A percentile compares a stretch with the other conserved stretches of the same genome.
These are phyloP conservation scores for Mycena galopus DNA, from an alignment of 768 basidiomycete genomes.

Conservation along the genomic window DNA sequence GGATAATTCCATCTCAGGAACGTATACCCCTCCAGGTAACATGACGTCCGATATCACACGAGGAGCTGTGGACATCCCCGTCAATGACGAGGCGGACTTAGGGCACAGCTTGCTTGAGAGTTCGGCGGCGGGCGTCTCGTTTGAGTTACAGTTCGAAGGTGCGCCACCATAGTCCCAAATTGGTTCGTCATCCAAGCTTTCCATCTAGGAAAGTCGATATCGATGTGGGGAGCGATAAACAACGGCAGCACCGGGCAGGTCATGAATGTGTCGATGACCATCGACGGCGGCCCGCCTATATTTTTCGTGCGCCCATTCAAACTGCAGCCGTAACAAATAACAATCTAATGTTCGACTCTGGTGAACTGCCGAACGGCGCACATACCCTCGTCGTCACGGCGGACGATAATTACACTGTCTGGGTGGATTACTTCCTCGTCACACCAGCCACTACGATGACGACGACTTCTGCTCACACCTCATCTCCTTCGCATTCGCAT, in stretches of 20 bases:
- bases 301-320: not conserved
- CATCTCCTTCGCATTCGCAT: no score
- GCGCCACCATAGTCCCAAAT: no score
- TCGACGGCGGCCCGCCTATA: constrained; percentile 24
- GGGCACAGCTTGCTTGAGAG: no score
- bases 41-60: no score
- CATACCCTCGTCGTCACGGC: constrained; percentile 26
- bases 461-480: no score
- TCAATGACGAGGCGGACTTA: no score
- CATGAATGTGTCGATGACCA: constrained; percentile 12
- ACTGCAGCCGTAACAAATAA: not conserved
- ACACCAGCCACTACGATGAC: not conserved
- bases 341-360: constrained; percentile 14
- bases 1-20: no score
- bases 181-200: no score
- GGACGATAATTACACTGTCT: not conserved
- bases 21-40: no score
- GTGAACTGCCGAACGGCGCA: not conserved
- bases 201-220: constrained; percentile 18
- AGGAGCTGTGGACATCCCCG: no score
- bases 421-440: constrained; percentile 30
- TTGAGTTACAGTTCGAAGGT: no score
- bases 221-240: constrained; percentile 9
- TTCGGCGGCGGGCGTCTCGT: no score
- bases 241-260: not conserved